phyloP scores from a whole-genome alignment of 1,284 basidiomycete species.

The Cryptococcus sp. region DNA sequence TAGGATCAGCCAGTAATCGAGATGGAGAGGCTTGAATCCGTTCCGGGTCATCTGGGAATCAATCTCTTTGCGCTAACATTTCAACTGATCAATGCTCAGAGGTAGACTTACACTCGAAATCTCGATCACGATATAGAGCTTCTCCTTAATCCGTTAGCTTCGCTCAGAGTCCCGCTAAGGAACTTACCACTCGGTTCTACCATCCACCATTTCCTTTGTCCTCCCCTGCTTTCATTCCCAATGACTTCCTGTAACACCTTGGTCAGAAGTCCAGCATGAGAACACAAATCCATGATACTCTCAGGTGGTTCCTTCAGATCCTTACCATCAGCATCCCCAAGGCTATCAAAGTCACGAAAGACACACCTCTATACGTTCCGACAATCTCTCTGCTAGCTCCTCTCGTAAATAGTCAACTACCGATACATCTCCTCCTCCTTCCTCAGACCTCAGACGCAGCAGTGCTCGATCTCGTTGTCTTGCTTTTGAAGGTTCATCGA shows the following conservation, averaged over 20 bases:
- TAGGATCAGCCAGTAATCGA: conserved; percentile 30
- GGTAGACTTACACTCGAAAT: conserved; percentile 24
- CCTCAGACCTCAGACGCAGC: conserved; percentile 51
- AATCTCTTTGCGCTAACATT: neutral
- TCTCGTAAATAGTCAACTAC: conserved; percentile 89
- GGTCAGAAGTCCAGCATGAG: conserved; percentile 91
- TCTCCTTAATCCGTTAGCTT: no score
- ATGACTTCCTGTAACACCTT: conserved; percentile 71
- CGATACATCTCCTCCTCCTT: conserved; percentile 28
- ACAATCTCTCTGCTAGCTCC: conserved; percentile 83
- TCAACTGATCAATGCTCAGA: no score
- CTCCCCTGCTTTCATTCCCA: conserved; percentile 54
- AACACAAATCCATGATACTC: conserved; percentile 79
- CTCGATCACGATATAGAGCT: conserved; percentile 58
- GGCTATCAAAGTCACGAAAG: neutral
- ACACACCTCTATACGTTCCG: conserved; percentile 76
- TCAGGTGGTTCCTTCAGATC: conserved; percentile 85
- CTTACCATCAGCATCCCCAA: conserved; percentile 48
- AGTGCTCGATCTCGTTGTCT: conserved; percentile 73
- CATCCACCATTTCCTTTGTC: conserved; percentile 54
- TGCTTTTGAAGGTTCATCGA: conserved; percentile 80
- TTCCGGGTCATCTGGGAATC: conserved; percentile 20
- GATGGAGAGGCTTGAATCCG: conserved; percentile 32
- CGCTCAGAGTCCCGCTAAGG: no score
- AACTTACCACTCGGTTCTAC: conserved; percentile 76